These are phyloP conservation scores for Boletus sp. DNA, from an alignment of 768 basidiomycete species.

Conservation along the genomic window DNA sequence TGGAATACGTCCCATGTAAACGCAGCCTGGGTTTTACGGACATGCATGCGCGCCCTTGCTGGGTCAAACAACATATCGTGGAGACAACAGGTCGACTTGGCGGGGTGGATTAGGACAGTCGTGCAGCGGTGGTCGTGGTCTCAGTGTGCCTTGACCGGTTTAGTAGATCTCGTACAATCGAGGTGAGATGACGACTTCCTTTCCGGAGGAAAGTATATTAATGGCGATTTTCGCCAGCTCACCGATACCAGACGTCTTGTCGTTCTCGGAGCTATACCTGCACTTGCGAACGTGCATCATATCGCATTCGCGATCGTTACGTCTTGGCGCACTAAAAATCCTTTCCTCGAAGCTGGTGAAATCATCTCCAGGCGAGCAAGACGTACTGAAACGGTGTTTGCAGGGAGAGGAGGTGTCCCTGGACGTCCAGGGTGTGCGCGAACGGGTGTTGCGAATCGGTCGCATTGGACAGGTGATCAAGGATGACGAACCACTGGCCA, in stretches of 20 bases:
- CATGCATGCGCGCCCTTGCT: slow-evolving; percentile 52
- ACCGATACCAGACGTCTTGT: slow-evolving; percentile 22
- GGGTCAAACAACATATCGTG: slow-evolving; percentile 43
- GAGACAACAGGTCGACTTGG: slow-evolving; percentile 44
- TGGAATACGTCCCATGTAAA: slow-evolving; percentile 37
- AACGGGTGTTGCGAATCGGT: slow-evolving; percentile 75
- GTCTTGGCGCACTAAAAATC: slow-evolving; percentile 62
- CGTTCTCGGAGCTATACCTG: slow-evolving; percentile 51
- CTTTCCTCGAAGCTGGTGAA: slow-evolving; percentile 52
- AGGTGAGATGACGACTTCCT: slow-evolving; percentile 35
- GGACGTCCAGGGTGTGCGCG: slow-evolving; percentile 77
- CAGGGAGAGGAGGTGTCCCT: slow-evolving; percentile 80
- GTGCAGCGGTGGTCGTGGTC: slow-evolving; percentile 58
- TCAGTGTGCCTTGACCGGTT: slow-evolving; percentile 49
- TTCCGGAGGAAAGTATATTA: background rate
- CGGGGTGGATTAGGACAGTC: slow-evolving; percentile 44
- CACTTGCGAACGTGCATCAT: slow-evolving; percentile 53
- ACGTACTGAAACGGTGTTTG: slow-evolving; percentile 62
- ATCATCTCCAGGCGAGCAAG: slow-evolving; percentile 40
- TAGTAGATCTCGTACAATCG: slow-evolving; percentile 45
- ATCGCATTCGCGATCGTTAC: slow-evolving; percentile 68
- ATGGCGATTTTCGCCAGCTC: slow-evolving; percentile 11
- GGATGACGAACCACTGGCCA: slow-evolving; percentile 48
- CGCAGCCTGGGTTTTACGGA: slow-evolving; percentile 54
- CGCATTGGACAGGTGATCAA: slow-evolving; percentile 61